Percentiles rank a stretch among this genome's conserved stretches.
Evolutionary conservation across 495 filamentous ascomycete genomes (phyloP).

Genomic region (Aspergillus leporis): DNA sequence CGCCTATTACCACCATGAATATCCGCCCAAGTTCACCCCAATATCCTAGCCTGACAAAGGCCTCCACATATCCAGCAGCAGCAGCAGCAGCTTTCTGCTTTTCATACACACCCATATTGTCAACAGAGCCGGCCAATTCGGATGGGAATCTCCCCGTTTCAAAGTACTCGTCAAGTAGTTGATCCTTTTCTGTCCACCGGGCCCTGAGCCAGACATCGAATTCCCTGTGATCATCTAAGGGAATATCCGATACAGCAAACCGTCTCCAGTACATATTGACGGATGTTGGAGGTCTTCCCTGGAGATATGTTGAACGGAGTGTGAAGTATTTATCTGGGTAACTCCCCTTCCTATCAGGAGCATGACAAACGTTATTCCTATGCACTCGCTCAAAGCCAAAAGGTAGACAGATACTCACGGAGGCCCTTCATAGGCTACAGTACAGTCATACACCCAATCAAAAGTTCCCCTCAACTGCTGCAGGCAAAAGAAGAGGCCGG

Average conservation of each 20-base stretch:
- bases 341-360: conserved; percentile 49
- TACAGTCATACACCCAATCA: conserved; percentile 70
- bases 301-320: conserved; percentile 60
- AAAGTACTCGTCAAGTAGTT: conserved; percentile 57
- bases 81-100: conserved; percentile 36
- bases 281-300: conserved; percentile 67
- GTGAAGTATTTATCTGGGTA: conserved; percentile 69
- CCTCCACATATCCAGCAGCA: conserved; percentile 58
- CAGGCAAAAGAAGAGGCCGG: conserved; percentile 63
- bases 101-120: conserved; percentile 32
- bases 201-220: conserved; percentile 60
- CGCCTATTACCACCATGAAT: conserved; percentile 48
- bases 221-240: conserved; percentile 54
- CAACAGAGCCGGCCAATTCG: conserved; percentile 48
- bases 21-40: conserved; percentile 58
- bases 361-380: conserved; percentile 3
- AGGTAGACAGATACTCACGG: conserved; percentile 51
- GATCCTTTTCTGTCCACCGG: conserved; percentile 66
- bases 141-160: conserved; percentile 63
- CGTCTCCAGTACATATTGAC: conserved; percentile 73
- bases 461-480: conserved; percentile 60
- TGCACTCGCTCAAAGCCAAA: not conserved
- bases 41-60: conserved; percentile 51
- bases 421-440: conserved; percentile 67
- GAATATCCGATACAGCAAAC: conserved; percentile 57